Base-by-base conservation (phyloP, 805 yeast genomes). In the Dipodascus geniculatus region DNA sequence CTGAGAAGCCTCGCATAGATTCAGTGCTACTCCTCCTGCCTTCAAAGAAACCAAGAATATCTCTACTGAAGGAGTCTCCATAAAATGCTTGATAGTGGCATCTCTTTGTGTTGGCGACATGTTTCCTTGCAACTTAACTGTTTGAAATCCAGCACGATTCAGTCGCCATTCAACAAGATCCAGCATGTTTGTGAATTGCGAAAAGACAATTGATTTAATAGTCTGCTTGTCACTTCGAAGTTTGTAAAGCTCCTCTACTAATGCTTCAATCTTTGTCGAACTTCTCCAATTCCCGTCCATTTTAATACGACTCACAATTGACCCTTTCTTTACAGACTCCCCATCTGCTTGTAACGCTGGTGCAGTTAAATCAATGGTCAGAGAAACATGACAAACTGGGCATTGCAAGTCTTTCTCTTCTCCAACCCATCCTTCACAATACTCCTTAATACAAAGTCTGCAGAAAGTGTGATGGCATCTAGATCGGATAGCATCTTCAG, bases 21-120 rank as follows among this genome's bases (percentile, higher is more conserved):
- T 93, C 59, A 93, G 74, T 0, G 99, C 99, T 48, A 93, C 99
- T 71, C 99, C 99, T 60, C 99, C 99, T 0, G 99, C 99, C 65
- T 93, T 93, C 62, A 93, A 76, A 35, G 96, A 88, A 6, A 93
- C 99, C 58, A 93, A 70, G 65, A 93, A 93, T 6, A 93, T 95
- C 67, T 93, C 99, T 42, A 91, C 96, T 48, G 78, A 78, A 0
- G 96, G 85, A 56, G 87, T 91, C 51, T 86, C 90, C 96, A 93
- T 87, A 62, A 93, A 93, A 66, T 88, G 81, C 61, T 82, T 78
- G 66, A 93, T 93, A 22, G 96, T 87, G 58, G 84, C 85, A 61
- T 90, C 97, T 66, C 99, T 78, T 65, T 93, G 99, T 17, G 81
- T 79, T 1, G 99, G 99, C 0, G 96, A 82, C 98, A 93, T 93